Evolutionary conservation across 2,329 filamentous ascomycete genomes (phyloP).

Genomic region (Graphiopsis chlorocephala): DNA sequence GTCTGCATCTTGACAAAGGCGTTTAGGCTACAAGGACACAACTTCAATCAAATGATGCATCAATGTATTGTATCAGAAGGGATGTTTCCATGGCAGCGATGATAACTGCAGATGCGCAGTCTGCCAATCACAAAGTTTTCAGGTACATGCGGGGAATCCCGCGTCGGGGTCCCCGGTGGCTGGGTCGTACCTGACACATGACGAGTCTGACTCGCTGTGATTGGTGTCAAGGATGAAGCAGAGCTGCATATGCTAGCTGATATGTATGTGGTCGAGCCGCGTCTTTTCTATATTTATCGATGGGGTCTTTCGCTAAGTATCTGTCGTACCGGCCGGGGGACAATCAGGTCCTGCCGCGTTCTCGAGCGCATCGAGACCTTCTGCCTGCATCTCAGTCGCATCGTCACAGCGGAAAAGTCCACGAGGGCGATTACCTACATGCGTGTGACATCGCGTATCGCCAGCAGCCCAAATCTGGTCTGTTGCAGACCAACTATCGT

Average conservation of each 20-base stretch:
- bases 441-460: not conserved
- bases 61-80: not conserved
- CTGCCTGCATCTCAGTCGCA: not conserved
- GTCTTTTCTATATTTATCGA: not conserved
- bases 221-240: not conserved
- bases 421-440: not conserved
- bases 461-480: not conserved
- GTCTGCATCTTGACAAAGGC: not conserved
- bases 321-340: not conserved
- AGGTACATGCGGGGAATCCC: not conserved
- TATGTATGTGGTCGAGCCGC: not conserved
- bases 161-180: not conserved
- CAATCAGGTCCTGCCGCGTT: not conserved
- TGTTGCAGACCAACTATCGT: not conserved
- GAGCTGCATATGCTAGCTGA: not conserved
- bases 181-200: not conserved
- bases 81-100: not conserved
- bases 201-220: not conserved
- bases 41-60: not conserved
- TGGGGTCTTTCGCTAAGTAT: not conserved
- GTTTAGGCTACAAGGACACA: not conserved
- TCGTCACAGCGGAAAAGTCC: not conserved
- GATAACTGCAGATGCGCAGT: not conserved
- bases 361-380: too few relatives aligned
- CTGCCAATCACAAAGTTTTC: not conserved